Percentiles rank a stretch among this genome's conserved stretches.
Conservation (phyloP, 2,329 filamentous ascomycete genomes). For the Talaromyces islandicus region DNA sequence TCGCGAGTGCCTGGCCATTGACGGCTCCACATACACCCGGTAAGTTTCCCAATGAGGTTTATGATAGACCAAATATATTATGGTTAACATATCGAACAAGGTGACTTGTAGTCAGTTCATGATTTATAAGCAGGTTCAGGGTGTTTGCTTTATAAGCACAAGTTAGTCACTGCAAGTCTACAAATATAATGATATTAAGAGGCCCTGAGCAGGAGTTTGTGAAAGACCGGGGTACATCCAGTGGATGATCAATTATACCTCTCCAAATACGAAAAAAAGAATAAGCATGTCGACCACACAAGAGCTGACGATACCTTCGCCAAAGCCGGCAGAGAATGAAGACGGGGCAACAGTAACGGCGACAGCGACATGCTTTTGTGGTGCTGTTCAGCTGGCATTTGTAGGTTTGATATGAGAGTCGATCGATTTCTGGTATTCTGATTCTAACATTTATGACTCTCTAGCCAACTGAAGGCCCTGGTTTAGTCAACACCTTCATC, state of each 20-base stretch:
- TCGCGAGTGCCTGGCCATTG: no score
- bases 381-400: neutral
- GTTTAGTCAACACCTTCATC: neutral
- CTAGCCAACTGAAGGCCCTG: constrained; percentile 1
- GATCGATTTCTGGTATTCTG: neutral
- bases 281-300: neutral
- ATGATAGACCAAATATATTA: no score
- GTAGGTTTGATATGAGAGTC: neutral
- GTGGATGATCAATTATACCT: neutral
- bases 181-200: neutral
- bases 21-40: neutral
- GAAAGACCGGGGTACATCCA: neutral
- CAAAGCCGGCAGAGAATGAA: neutral
- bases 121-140: neutral
- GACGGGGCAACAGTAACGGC: neutral
- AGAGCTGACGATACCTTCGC: neutral
- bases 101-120: neutral
- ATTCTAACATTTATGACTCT: neutral
- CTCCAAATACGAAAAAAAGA: neutral
- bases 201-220: neutral
- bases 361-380: constrained; percentile 5
- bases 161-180: neutral
- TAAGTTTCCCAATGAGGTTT: neutral
- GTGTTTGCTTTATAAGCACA: neutral
- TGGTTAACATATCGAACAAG: neutral